Percentiles rank a stretch among this genome's conserved stretches.
phyloP scores from a whole-genome alignment of 495 filamentous ascomycete genomes.

The Pseudomonodictys pantanalensis region DNA sequence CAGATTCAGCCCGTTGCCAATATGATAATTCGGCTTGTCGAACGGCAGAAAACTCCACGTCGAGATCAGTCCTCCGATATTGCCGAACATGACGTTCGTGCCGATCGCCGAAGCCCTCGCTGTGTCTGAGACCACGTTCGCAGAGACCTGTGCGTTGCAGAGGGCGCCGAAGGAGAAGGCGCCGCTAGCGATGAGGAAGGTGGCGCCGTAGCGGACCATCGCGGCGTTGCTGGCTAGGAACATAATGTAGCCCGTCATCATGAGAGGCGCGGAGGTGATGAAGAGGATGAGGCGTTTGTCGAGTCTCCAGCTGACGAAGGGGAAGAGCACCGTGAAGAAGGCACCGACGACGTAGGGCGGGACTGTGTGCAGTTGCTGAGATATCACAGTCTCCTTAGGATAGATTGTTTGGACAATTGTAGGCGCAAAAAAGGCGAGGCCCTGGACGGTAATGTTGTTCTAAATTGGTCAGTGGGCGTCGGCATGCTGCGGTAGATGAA shows the following conservation, averaged over 20 bases:
- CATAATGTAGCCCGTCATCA: constrained; percentile 69
- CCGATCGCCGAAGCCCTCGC: constrained; percentile 63
- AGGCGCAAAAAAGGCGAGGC: constrained; percentile 67
- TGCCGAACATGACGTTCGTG: constrained; percentile 68
- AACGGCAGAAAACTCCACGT: constrained; percentile 67
- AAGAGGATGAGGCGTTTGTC: constrained; percentile 54
- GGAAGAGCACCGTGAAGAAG: constrained; percentile 62
- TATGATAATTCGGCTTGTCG: constrained; percentile 66
- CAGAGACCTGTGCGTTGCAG: constrained; percentile 62
- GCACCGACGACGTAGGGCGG: constrained; percentile 69
- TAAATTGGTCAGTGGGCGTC: background rate
- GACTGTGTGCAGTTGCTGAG: constrained; percentile 67
- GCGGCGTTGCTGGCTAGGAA: constrained; percentile 58
- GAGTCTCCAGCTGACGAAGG: constrained; percentile 57
- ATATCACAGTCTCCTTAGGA: constrained; percentile 52
- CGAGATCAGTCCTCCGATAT: constrained; percentile 66
- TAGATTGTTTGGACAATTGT: constrained; percentile 68
- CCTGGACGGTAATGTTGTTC: constrained; percentile 56
- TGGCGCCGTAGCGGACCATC: constrained; percentile 64
- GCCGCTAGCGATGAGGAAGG: constrained; percentile 63
- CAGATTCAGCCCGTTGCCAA: constrained; percentile 73
- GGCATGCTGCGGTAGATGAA: background rate
- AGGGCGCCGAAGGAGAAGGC: constrained; percentile 58
- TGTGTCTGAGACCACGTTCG: constrained; percentile 70
- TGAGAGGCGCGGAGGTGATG: constrained; percentile 49